Conservation (phyloP, 441 rosid species). For the Sinapis alba region DNA sequence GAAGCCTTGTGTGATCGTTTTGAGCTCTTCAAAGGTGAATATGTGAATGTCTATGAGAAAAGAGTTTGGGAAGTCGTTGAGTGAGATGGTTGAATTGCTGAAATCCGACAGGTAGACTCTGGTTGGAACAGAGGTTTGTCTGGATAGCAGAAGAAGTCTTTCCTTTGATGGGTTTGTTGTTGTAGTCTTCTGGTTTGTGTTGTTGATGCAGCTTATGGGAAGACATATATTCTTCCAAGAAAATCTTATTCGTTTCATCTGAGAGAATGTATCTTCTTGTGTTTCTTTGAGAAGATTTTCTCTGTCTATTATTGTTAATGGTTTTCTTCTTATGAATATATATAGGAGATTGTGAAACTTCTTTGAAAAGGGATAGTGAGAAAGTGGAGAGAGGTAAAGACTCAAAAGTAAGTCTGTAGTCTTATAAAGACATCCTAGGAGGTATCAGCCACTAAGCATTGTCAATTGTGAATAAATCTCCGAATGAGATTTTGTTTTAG, state of each 20-base stretch:
- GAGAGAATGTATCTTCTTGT: slow-evolving; percentile 7
- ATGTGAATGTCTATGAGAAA: slow-evolving; percentile 53
- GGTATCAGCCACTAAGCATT: slow-evolving; percentile 14
- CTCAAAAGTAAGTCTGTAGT: slow-evolving; percentile 31
- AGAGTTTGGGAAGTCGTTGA: slow-evolving; percentile 39
- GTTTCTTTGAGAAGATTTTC: slow-evolving; percentile 16
- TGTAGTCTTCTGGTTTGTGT: slow-evolving; percentile 29
- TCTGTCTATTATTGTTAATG: slow-evolving; percentile 5
- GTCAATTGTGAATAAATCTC: slow-evolving; percentile 19
- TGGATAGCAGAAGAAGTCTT: slow-evolving; percentile 30
- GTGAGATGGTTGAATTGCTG: slow-evolving; percentile 56
- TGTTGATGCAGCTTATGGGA: slow-evolving; percentile 42
- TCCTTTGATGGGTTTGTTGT: slow-evolving; percentile 33
- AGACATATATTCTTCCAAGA: slow-evolving; percentile 40
- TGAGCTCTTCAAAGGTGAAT: slow-evolving; percentile 60
- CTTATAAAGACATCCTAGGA: slow-evolving; percentile 30
- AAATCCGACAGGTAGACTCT: slow-evolving; percentile 61
- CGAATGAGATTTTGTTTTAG: not conserved
- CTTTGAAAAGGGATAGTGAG: slow-evolving; percentile 29
- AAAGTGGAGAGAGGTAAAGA: slow-evolving; percentile 34
- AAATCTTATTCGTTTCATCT: slow-evolving; percentile 36
- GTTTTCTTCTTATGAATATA: slow-evolving; percentile 18
- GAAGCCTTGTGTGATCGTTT: slow-evolving; percentile 58
- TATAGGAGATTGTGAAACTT: slow-evolving; percentile 32
- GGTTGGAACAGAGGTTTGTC: slow-evolving; percentile 36